These are phyloP conservation scores for Plasmodium vivax DNA, from an alignment of 169 alveolate genomes.

Conservation along the genomic window DNA sequence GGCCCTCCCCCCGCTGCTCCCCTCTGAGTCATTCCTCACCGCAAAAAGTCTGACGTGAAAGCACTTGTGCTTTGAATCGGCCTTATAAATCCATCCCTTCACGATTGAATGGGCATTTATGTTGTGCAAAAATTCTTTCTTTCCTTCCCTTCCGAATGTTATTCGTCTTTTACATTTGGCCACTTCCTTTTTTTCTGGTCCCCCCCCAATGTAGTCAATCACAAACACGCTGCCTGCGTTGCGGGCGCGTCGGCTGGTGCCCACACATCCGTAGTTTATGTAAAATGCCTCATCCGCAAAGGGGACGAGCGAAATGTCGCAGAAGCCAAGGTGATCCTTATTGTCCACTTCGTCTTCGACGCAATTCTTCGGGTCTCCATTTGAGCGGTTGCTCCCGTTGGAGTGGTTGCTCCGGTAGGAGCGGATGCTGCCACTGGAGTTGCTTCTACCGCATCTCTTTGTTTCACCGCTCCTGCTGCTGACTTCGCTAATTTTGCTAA, in stretches of 20 bases:
- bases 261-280: slow-evolving; percentile 64
- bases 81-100: slow-evolving; percentile 67
- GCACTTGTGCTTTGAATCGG: slow-evolving; percentile 20
- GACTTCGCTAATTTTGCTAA: not conserved
- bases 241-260: not conserved
- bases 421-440: not conserved
- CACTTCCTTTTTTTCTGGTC: not conserved
- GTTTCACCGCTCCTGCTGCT: not conserved
- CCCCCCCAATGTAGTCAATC: slow-evolving; percentile 13
- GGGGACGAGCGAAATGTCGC: slow-evolving; percentile 59
- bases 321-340: slow-evolving; percentile 25
- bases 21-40: slow-evolving; percentile 1
- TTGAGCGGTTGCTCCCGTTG: not conserved
- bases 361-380: not conserved
- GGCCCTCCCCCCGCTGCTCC: not conserved
- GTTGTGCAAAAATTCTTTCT: slow-evolving; percentile 19
- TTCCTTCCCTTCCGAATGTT: slow-evolving; percentile 36
- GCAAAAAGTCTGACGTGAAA: slow-evolving; percentile 51
- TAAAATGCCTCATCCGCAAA: slow-evolving; percentile 34
- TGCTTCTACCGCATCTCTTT: not conserved
- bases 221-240: slow-evolving; percentile 11
- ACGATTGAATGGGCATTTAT: slow-evolving; percentile 41
- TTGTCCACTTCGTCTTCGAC: slow-evolving; percentile 9
- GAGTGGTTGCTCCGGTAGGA: no score
- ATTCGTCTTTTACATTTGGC: slow-evolving; percentile 43